These are phyloP conservation scores for Rheum nobile DNA, from an alignment of 148 eudicot species.

Conservation along the genomic window DNA sequence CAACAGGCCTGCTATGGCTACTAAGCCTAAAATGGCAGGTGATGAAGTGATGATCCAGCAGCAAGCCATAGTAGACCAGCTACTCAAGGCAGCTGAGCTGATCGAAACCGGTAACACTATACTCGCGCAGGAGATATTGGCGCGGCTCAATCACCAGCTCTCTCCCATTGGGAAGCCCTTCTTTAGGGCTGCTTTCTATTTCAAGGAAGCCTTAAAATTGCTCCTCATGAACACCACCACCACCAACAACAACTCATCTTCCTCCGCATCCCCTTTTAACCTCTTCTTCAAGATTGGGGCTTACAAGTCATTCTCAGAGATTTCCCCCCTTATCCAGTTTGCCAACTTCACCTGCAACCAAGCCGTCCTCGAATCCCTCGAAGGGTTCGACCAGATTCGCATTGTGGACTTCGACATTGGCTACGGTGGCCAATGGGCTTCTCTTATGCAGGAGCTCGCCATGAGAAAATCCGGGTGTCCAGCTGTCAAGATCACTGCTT, in stretches of 20 bases:
- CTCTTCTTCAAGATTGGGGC: conserved; percentile 79
- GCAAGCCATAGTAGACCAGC: conserved; percentile 62
- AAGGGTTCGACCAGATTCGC: conserved; percentile 56
- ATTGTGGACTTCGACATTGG: conserved; percentile 82
- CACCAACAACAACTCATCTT: neutral
- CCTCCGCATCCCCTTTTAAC: conserved; percentile 36
- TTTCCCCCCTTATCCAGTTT: conserved; percentile 71
- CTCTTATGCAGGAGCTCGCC: conserved; percentile 88
- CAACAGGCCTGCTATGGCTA: conserved; percentile 21
- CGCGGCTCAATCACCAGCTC: conserved; percentile 99
- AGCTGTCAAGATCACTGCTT: conserved; percentile 54
- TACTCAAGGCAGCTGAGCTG: conserved; percentile 71
- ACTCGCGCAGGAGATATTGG: conserved; percentile 99
- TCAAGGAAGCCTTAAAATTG: conserved; percentile 67
- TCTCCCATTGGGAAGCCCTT: conserved; percentile 76
- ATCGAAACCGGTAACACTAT: conserved; percentile 59
- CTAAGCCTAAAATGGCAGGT: conserved; percentile 25
- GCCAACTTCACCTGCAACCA: conserved; percentile 79
- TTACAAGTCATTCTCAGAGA: conserved; percentile 74
- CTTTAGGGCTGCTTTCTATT: conserved; percentile 59
- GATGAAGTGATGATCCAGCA: conserved; percentile 30
- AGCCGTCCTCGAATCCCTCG: conserved; percentile 65
- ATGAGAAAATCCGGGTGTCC: conserved; percentile 47
- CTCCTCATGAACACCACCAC: conserved; percentile 34
- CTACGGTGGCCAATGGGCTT: conserved; percentile 96